Conservation (phyloP, 495 filamentous ascomycete genomes). For the Parachaetomium inaequale region DNA sequence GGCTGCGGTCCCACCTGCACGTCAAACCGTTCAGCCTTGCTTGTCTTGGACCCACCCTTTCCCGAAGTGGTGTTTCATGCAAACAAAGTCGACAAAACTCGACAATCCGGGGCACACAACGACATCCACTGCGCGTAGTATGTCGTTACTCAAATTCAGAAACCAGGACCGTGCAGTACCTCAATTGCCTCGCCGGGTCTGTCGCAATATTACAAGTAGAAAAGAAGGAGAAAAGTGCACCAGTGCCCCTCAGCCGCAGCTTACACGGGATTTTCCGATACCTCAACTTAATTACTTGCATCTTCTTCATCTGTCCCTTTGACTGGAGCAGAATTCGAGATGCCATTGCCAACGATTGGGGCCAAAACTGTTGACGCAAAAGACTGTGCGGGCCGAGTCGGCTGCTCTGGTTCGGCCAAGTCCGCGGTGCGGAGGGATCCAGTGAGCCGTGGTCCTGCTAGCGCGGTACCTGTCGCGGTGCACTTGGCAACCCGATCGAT, state of each 20-base stretch:
- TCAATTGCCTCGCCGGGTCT: neutral
- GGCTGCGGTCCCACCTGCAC: slow-evolving; percentile 10
- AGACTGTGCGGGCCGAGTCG: neutral
- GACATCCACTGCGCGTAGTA: neutral
- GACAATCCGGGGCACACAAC: neutral
- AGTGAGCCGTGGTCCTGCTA: slow-evolving; percentile 21
- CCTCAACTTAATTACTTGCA: neutral
- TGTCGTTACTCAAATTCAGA: neutral
- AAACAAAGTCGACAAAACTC: slow-evolving; percentile 17
- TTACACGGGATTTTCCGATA: slow-evolving; percentile 15
- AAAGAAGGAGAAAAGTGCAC: neutral
- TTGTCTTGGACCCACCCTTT: slow-evolving; percentile 15
- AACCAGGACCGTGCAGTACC: no score
- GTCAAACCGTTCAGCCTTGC: slow-evolving; percentile 16
- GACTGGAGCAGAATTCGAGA: neutral
- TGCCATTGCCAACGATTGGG: neutral
- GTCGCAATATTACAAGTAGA: neutral
- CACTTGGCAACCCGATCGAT: neutral
- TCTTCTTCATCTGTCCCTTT: neutral
- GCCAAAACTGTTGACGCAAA: neutral
- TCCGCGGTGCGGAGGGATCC: slow-evolving; percentile 9
- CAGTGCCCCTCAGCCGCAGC: neutral
- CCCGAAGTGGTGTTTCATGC: slow-evolving; percentile 5
- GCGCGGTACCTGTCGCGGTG: slow-evolving; percentile 23
- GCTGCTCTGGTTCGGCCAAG: neutral